A percentile compares a stretch with the other conserved stretches of the same genome.
These are phyloP conservation scores for Boletus sp. DNA, from an alignment of 768 basidiomycete species.

Conservation along the genomic window DNA sequence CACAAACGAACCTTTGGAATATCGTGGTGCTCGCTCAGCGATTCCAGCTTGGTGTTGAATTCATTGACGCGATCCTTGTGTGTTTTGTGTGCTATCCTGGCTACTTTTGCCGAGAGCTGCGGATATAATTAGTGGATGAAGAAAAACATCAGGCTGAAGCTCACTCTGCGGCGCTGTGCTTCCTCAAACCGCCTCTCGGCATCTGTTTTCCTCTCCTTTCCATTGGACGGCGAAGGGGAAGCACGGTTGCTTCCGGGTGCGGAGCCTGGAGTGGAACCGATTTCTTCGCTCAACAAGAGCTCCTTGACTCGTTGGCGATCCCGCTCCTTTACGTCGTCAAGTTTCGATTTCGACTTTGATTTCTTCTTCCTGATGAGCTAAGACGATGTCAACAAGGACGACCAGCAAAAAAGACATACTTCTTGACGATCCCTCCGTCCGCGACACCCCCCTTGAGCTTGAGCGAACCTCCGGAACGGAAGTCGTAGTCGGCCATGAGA, in stretches of 20 bases:
- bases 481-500: conserved; percentile 78
- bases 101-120: conserved; percentile 74
- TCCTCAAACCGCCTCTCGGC: conserved; percentile 88
- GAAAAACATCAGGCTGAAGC: conserved; percentile 21
- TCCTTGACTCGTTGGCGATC: conserved; percentile 48
- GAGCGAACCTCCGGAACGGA: conserved; percentile 82
- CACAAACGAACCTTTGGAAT: conserved; percentile 72
- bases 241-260: conserved; percentile 56
- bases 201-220: conserved; percentile 66
- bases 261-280: conserved; percentile 37
- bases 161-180: conserved; percentile 75
- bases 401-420: conserved; percentile 45
- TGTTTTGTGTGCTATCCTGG: conserved; percentile 74
- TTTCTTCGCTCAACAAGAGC: conserved; percentile 47
- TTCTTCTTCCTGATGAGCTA: conserved; percentile 70
- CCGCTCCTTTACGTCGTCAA: conserved; percentile 42
- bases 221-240: conserved; percentile 54
- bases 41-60: conserved; percentile 83
- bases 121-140: conserved; percentile 8
- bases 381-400: not conserved
- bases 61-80: conserved; percentile 94
- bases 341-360: conserved; percentile 63
- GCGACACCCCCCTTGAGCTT: conserved; percentile 82
- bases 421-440: conserved; percentile 80
- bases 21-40: conserved; percentile 90